Conservation (phyloP, 75 land plant species). For the Sequoiadendron giganteum region DNA sequence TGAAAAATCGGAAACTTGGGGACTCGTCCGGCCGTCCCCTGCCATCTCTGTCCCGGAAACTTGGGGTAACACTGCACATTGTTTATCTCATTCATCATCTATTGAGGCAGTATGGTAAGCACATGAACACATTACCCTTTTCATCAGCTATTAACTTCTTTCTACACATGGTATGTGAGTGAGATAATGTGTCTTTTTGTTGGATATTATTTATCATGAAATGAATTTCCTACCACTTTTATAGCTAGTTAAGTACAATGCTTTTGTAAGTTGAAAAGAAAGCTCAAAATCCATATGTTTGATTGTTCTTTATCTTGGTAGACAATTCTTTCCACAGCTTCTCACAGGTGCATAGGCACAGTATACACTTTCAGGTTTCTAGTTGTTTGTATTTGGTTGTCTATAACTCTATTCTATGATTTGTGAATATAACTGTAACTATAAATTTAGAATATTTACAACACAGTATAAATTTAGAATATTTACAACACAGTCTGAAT, state of each 20-base stretch:
- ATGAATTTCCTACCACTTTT: no score
- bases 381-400: neutral
- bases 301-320: neutral
- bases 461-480: no score
- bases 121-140: neutral
- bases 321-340: neutral
- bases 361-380: neutral
- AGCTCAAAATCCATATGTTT: neutral
- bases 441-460: no score
- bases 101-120: neutral
- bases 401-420: neutral
- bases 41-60: no score
- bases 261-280: neutral
- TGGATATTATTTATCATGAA: neutral
- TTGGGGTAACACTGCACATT: no score
- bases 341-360: neutral
- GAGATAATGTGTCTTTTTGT: neutral
- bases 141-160: neutral
- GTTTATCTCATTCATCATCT: neutral
- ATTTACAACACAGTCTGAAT: neutral
- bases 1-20: no score
- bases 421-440: neutral
- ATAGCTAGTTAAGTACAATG: neutral
- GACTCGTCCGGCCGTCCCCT: no score
- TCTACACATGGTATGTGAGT: neutral